These are phyloP conservation scores for Flammula alnicola DNA, from an alignment of 1,284 basidiomycete species.

Conservation along the genomic window DNA sequence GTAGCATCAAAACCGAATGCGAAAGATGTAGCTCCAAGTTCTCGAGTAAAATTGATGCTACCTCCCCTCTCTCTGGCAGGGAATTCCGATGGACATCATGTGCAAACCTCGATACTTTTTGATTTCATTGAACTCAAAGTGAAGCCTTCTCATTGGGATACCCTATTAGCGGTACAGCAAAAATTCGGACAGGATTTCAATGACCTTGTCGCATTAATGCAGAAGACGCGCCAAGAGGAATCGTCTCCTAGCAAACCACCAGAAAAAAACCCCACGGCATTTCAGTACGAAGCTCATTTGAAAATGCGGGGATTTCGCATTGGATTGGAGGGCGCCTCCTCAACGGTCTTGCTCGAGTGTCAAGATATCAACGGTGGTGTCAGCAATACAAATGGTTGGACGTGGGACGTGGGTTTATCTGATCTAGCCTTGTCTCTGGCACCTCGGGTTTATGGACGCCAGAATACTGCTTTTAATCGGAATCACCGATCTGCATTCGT, in stretches of 20 bases:
- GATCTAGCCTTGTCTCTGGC: conserved; percentile 77
- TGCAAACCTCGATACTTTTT: conserved; percentile 64
- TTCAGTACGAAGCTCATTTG: conserved; percentile 54
- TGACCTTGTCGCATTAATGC: conserved; percentile 70
- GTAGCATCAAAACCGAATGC: conserved; percentile 56
- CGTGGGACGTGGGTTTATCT: conserved; percentile 69
- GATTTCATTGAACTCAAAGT: conserved; percentile 73
- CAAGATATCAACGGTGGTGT: conserved; percentile 69
- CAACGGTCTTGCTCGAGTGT: conserved; percentile 76
- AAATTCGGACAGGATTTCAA: conserved; percentile 88
- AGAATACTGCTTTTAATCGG: conserved; percentile 51
- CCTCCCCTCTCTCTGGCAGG: conserved; percentile 70
- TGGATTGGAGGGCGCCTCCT: conserved; percentile 72
- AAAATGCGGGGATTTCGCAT: conserved; percentile 81
- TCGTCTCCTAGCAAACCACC: conserved; percentile 22
- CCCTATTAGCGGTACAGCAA: conserved; percentile 77
- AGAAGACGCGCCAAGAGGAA: conserved; percentile 56
- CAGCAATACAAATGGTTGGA: conserved; percentile 45
- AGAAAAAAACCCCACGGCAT: conserved; percentile 11
- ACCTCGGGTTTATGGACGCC: conserved; percentile 47
- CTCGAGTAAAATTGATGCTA: conserved; percentile 62
- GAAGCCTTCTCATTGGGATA: conserved; percentile 82
- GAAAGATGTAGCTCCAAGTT: conserved; percentile 39
- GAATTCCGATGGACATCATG: conserved; percentile 47
- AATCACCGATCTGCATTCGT: conserved; percentile 82